Percentiles rank a stretch among this genome's conserved stretches.
Evolutionary conservation across 192 early-diverging fungal genomes (phyloP).

Genomic region (Dispira parvispora): DNA sequence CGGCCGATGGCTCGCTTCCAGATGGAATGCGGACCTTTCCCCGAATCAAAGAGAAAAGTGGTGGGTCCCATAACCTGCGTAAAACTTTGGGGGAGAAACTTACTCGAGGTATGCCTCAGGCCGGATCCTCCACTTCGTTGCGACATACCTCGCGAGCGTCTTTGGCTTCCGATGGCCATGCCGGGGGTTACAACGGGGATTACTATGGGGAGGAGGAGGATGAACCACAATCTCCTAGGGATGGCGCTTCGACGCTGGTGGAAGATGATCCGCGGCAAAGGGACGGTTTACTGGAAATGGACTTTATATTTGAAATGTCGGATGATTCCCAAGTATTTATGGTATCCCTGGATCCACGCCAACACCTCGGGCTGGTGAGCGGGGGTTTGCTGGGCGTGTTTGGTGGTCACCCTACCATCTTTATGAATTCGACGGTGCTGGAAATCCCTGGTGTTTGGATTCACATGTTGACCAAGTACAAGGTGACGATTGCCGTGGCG

Average conservation of each 20-base stretch:
- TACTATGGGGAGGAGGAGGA: neutral
- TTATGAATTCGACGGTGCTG: conserved; percentile 39
- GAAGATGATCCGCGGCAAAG: neutral
- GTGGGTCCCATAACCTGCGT: neutral
- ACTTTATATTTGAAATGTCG: conserved; percentile 6
- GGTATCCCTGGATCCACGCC: conserved; percentile 58
- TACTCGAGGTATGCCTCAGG: neutral
- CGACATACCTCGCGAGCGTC: neutral
- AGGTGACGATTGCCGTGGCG: conserved; percentile 46
- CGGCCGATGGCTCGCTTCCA: neutral
- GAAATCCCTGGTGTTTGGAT: conserved; percentile 53
- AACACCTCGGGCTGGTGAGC: conserved; percentile 59
- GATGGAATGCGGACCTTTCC: neutral
- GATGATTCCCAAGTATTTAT: conserved; percentile 33
- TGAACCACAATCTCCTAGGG: neutral
- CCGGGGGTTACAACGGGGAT: no score
- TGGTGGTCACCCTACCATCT: conserved; percentile 50
- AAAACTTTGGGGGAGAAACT: neutral
- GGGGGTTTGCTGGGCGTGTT: conserved; percentile 49
- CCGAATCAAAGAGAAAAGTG: neutral
- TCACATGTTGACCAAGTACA: conserved; percentile 44
- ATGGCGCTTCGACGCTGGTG: neutral
- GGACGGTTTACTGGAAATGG: neutral
- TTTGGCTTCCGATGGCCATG: neutral
- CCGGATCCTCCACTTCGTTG: neutral